Base-by-base conservation (phyloP, 169 alveolate species). In the Plasmodium vinckei region DNA sequence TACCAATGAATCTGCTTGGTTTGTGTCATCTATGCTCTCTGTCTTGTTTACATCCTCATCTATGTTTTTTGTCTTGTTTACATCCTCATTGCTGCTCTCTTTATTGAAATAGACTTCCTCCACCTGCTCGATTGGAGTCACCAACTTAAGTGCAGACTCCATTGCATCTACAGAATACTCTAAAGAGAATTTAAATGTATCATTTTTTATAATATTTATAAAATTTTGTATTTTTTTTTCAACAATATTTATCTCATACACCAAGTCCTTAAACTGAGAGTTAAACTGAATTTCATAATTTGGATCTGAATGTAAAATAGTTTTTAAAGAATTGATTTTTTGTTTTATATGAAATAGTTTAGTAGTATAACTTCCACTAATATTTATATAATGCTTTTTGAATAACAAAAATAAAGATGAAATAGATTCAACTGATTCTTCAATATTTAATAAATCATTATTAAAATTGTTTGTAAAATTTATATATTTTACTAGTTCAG, bases 311-410 rank as follows among this genome's bases (percentile, higher is more conserved):
- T 77, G 71, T 12, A 77, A 54, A 7, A 77, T 63, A 17, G 60
- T 63, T 39, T 77, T 77, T 39, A 77, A 25, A 13, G 49, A 42
- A 13, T 63, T 77, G 17, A 77, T 77, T 49, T 77, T 63, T n/a
- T 77, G 88, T 1, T 77, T 77, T 3, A 77, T 61, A 46, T 77
- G 88, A 33, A 77, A 77, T 6, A 77, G 49, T 17, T 64, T 61
- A 1, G 88, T 77, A 10, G 88, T 77, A 23, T 77, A 61, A 56
- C 53, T 77, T 0, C 88, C 88, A 77, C 49, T 63, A 7, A 77
- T 77, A 44, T 67, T 77, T 47, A 77, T 77, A 59, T 77, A 77
- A 39, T 77, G 51, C 21, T 77, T 77, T 64, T 77, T 77, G 13
- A 77, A 77, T 5, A 77, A 54, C 10, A 57, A 23, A 51, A 77